Evolutionary conservation across 225 moss, liverwort and hornwort species (phyloP).

Genomic region (Bryum argenteum): DNA sequence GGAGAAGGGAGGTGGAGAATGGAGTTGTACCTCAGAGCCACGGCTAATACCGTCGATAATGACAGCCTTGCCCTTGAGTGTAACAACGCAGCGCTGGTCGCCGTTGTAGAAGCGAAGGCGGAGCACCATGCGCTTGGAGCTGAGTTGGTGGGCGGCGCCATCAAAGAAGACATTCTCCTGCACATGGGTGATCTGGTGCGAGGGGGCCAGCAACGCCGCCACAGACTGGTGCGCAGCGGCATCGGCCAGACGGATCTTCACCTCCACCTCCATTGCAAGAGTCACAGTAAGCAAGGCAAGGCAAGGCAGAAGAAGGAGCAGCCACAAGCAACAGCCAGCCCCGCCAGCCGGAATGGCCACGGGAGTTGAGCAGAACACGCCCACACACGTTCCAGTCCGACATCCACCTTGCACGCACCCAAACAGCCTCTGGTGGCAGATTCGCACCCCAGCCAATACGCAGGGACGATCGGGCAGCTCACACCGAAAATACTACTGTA

Average conservation of each 20-base stretch:
- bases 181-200: constrained; percentile 72
- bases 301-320: background rate
- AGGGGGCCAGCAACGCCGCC: constrained; percentile 59
- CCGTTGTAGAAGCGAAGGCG: constrained; percentile 87
- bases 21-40: constrained; percentile 62
- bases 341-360: no score
- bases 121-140: constrained; percentile 70
- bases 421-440: no score
- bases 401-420: no score
- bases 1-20: no score
- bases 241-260: constrained; percentile 79
- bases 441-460: no score
- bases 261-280: constrained; percentile 78
- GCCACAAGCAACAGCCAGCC: no score
- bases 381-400: no score
- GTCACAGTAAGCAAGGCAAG: background rate
- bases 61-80: constrained; percentile 81
- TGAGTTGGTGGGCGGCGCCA: constrained; percentile 72
- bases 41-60: constrained; percentile 90
- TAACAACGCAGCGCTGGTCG: constrained; percentile 71
- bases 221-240: constrained; percentile 78
- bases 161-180: constrained; percentile 98
- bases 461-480: no score
- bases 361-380: no score
- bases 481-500: no score